Base-by-base conservation (phyloP, 108 stramenopile species). In the Cyclotella atomus region DNA sequence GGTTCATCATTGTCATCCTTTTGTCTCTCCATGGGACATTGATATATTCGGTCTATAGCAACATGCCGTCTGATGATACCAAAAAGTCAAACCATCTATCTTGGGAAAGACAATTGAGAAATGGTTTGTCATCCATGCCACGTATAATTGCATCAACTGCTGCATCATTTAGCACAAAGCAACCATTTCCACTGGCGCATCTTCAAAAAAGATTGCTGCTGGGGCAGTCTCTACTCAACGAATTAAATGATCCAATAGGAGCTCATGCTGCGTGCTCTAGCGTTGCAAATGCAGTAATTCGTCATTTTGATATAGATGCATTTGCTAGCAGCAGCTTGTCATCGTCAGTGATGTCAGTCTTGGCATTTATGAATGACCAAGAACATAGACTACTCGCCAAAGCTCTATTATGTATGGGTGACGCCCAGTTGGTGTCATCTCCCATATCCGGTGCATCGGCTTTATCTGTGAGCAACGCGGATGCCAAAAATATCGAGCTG, bases 391-490 rank as follows among this genome's bases (percentile, higher is more conserved):
- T 74, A 25, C 68, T 81, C 14, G 67, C 73, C n/a, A 52, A 70
- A 20, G 68, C 80, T n/a, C 43, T 69, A 34, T 64, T 68, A 17
- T 81, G 80, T 44, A 64, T 81, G 4, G 80, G 73, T 32, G 73
- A 81, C 35, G 72, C 80, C 8, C 57, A 43, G 24, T 53, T 81
- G 45, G 57, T 52, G 1, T 59, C 66, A 28, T 71, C 24, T 25
- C 29, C 63, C 0, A 61, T 66, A 19, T 77, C 63, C 0, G 20
- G 14, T 28, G 0, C 47, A 8, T 6, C 65, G 41, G 4, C 67
- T 25, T 62, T 55, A 27, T 17, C 34, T 14, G 3, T 64, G 46
- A 27, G 20, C 10, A 23, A 15, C 9, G 21, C 25, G 33, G 59
- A 50, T 10, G 33, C 19, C 10, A 77, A 59, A 68, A 23, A 21